These are phyloP conservation scores for Diplosphaera chodatii DNA, from an alignment of 139 green algal genomes.

Conservation along the genomic window DNA sequence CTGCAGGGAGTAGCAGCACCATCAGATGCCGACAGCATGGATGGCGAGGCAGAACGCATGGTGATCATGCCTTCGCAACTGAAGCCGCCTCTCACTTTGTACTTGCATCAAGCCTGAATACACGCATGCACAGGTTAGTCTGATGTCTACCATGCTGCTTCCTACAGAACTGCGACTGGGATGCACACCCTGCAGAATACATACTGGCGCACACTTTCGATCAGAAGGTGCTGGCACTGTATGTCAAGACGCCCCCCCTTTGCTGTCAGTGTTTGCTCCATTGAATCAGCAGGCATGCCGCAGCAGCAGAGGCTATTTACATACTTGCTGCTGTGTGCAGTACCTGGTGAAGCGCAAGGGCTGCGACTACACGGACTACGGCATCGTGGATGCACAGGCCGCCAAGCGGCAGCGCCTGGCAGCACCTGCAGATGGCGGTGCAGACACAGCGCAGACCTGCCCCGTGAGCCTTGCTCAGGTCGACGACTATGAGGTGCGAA, in stretches of 20 bases:
- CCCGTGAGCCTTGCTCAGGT: conserved; percentile 20
- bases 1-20: not conserved
- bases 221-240: conserved; percentile 14
- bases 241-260: too few relatives aligned
- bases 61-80: not conserved
- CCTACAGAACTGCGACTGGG: conserved; percentile 8
- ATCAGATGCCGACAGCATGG: not conserved
- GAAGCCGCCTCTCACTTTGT: too few relatives aligned
- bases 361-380: conserved; percentile 13
- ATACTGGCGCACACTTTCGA: conserved; percentile 11
- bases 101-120: too few relatives aligned
- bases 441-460: not conserved
- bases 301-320: too few relatives aligned
- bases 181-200: conserved; percentile 16
- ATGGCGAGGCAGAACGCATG: not conserved
- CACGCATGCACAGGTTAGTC: too few relatives aligned
- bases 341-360: conserved; percentile 22
- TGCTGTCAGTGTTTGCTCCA: too few relatives aligned
- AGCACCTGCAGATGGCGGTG: not conserved
- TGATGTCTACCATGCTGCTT: too few relatives aligned
- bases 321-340: conserved; percentile 4
- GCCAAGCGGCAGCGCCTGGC: conserved; percentile 20
- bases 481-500: conserved; percentile 18
- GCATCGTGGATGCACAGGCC: conserved; percentile 9
- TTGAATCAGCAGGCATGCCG: too few relatives aligned